These are phyloP conservation scores for Epichloe gansuensis DNA, from an alignment of 2,329 filamentous ascomycete species.

Conservation along the genomic window DNA sequence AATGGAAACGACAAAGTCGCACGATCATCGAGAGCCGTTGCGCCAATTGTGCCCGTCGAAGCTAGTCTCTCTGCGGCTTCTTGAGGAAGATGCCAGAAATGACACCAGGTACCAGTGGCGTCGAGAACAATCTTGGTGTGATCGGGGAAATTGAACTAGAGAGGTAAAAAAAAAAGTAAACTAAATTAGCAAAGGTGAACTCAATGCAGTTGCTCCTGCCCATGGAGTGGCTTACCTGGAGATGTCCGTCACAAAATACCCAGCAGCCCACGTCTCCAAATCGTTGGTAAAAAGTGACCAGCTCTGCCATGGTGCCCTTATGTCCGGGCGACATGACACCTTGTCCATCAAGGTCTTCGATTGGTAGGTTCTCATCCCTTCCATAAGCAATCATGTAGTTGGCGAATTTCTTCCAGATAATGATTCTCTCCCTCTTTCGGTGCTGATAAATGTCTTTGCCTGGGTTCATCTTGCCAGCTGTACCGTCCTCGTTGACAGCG, in stretches of 20 bases:
- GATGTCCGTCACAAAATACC: constrained; percentile 67
- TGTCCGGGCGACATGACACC: constrained; percentile 26
- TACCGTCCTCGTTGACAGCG: constrained; percentile 41
- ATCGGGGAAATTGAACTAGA: constrained; percentile 73
- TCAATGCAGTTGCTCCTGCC: background rate
- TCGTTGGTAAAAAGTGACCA: constrained; percentile 71
- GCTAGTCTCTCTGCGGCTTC: constrained; percentile 55
- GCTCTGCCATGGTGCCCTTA: constrained; percentile 31
- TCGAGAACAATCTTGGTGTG: constrained; percentile 77
- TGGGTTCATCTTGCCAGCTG: constrained; percentile 45
- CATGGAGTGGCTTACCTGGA: constrained; percentile 42
- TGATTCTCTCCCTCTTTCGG: constrained; percentile 51
- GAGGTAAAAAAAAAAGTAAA: background rate
- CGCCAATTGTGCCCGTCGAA: constrained; percentile 51
- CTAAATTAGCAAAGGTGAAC: background rate
- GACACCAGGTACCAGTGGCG: constrained; percentile 58
- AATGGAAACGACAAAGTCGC: constrained; percentile 60
- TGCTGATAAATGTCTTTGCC: constrained; percentile 54
- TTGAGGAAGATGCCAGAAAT: constrained; percentile 65
- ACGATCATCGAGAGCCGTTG: constrained; percentile 57
- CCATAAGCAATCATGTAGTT: constrained; percentile 66
- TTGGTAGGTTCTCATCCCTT: constrained; percentile 48
- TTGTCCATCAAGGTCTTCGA: constrained; percentile 31
- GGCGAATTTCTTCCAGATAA: constrained; percentile 61
- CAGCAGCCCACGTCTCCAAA: constrained; percentile 72